A percentile compares a stretch with the other conserved stretches of the same genome.
These are phyloP conservation scores for Epithele typhae DNA, from an alignment of 768 basidiomycete species.

Conservation along the genomic window DNA sequence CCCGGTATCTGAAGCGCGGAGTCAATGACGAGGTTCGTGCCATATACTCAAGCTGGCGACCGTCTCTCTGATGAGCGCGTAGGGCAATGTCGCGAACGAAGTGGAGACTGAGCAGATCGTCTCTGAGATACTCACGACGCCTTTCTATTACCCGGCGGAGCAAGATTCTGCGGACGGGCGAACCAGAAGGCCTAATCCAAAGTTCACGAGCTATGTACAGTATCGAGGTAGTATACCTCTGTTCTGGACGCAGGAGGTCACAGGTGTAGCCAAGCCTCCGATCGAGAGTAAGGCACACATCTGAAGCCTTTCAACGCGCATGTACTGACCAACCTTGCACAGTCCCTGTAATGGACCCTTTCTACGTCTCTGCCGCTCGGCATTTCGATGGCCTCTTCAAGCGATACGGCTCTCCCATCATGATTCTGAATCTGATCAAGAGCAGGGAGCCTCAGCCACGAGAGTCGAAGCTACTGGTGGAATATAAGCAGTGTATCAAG, in stretches of 20 bases:
- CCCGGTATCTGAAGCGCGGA: constrained; percentile 89
- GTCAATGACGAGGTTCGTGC: constrained; percentile 80
- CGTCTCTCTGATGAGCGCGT: background rate
- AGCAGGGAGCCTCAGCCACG: constrained; percentile 71
- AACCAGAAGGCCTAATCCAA: constrained; percentile 57
- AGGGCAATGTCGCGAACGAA: constrained; percentile 99
- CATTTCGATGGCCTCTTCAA: constrained; percentile 91
- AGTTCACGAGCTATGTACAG: constrained; percentile 96
- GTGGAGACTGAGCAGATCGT: constrained; percentile 99
- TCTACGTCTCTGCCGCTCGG: constrained; percentile 85
- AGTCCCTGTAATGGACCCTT: constrained; percentile 76
- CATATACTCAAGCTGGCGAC: background rate
- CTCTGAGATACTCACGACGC: constrained; percentile 82
- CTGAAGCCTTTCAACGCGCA: background rate
- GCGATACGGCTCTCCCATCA: constrained; percentile 86
- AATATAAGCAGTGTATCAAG: constrained; percentile 87
- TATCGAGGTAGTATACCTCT: constrained; percentile 95
- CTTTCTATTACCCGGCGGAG: constrained; percentile 72
- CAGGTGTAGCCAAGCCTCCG: constrained; percentile 84
- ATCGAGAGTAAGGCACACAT: constrained; percentile 76
- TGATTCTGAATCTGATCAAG: constrained; percentile 94
- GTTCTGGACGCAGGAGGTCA: constrained; percentile 95
- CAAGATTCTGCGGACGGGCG: constrained; percentile 28
- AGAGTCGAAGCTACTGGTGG: constrained; percentile 85
- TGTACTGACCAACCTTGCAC: background rate